phyloP scores from a whole-genome alignment of 2,329 filamentous ascomycete species.

The Penicillium sp. region DNA sequence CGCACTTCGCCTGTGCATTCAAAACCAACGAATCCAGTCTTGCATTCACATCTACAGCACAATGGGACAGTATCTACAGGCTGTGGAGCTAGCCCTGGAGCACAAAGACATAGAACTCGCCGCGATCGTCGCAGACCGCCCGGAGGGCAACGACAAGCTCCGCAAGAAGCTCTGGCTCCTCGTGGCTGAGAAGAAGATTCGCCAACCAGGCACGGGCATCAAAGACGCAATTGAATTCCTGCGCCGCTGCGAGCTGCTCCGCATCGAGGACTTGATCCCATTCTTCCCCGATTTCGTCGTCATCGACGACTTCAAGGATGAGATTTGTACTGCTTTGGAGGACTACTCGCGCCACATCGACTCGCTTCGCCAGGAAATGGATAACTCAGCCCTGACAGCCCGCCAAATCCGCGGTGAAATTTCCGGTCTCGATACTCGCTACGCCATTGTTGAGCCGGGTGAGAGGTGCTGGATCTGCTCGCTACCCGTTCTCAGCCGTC shows the following conservation, averaged over 20 bases:
- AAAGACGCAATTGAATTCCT: conserved; percentile 92
- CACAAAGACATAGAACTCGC: conserved; percentile 89
- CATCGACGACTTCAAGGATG: conserved; percentile 98
- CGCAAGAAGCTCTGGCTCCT: conserved; percentile 95
- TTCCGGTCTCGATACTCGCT: conserved; percentile 77
- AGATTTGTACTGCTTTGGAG: conserved; percentile 91
- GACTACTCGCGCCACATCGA: conserved; percentile 93
- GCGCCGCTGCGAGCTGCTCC: conserved; percentile 82
- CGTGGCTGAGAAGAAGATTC: conserved; percentile 91
- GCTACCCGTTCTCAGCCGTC: conserved; percentile 78
- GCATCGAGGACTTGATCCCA: conserved; percentile 94
- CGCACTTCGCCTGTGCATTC: conserved; percentile 89
- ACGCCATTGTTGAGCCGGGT: conserved; percentile 93
- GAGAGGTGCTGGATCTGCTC: conserved; percentile 90
- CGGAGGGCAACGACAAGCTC: conserved; percentile 72
- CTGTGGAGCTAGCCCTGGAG: conserved; percentile 86
- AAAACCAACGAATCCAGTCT: conserved; percentile 86
- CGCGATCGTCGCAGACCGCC: conserved; percentile 78
- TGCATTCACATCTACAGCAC: conserved; percentile 96
- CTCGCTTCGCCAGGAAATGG: conserved; percentile 86
- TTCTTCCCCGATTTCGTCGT: conserved; percentile 99
- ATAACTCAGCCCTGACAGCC: conserved; percentile 84
- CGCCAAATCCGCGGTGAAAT: conserved; percentile 90
- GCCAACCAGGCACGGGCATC: conserved; percentile 74
- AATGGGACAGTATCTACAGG: conserved; percentile 92